Conservation (phyloP, 2,329 filamentous ascomycete genomes). For the Beauveria sp. region DNA sequence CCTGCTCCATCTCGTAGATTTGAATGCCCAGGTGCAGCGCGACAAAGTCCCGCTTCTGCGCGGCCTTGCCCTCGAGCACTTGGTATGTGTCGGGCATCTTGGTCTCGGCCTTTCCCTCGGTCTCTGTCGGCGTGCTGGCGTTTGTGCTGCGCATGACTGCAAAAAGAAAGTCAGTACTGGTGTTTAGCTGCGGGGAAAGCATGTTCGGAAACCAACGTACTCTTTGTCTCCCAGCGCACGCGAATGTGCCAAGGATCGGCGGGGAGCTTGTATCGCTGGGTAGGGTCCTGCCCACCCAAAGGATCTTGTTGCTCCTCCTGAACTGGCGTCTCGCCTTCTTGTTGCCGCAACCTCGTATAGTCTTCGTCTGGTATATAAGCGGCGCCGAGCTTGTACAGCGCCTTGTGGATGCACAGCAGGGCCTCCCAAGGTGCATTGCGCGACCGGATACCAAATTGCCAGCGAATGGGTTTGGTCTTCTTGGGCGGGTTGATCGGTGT, state of each 20-base stretch:
- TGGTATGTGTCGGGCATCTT: slow-evolving; percentile 30
- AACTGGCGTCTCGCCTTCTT: slow-evolving; percentile 28
- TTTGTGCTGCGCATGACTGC: slow-evolving; percentile 33
- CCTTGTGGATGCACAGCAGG: slow-evolving; percentile 90
- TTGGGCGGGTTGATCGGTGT: slow-evolving; percentile 57
- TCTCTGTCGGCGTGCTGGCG: slow-evolving; percentile 11
- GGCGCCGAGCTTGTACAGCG: slow-evolving; percentile 77
- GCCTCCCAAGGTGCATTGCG: slow-evolving; percentile 92
- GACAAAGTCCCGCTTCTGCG: slow-evolving; percentile 55
- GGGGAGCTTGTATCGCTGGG: slow-evolving; percentile 70
- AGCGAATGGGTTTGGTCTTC: slow-evolving; percentile 75
- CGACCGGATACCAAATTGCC: slow-evolving; percentile 96
- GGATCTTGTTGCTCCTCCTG: slow-evolving; percentile 29
- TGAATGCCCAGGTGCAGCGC: slow-evolving; percentile 95
- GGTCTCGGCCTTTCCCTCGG: slow-evolving; percentile 12
- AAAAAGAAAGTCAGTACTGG: neutral
- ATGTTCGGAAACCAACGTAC: slow-evolving; percentile 41
- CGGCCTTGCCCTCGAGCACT: slow-evolving; percentile 30
- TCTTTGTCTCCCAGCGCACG: slow-evolving; percentile 78
- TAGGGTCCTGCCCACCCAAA: slow-evolving; percentile 40
- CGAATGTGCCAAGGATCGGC: slow-evolving; percentile 93
- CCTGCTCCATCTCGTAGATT: slow-evolving; percentile 86
- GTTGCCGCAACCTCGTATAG: slow-evolving; percentile 28
- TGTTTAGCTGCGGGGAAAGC: neutral
- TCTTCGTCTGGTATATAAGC: slow-evolving; percentile 71